phyloP scores from a whole-genome alignment of 352 stramenopile species.

The Globisporangium irregulare region DNA sequence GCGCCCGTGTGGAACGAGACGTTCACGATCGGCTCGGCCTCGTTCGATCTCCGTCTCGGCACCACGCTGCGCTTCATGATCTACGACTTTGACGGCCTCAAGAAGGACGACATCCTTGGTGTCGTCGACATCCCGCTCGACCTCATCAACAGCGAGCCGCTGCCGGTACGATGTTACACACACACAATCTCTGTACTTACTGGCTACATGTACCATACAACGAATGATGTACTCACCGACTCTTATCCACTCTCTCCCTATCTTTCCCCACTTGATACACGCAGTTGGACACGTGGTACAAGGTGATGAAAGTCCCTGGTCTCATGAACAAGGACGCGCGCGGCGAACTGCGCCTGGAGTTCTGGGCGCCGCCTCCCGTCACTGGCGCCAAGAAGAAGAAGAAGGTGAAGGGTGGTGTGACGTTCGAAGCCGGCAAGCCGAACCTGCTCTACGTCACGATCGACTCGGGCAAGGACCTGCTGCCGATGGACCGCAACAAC shows the following conservation, averaged over 20 bases:
- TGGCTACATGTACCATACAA: neutral
- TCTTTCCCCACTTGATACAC: neutral
- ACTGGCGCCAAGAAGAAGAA: conserved; percentile 8
- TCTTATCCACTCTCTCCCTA: neutral
- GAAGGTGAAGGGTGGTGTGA: neutral
- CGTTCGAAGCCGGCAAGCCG: conserved; percentile 21
- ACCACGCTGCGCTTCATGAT: conserved; percentile 61
- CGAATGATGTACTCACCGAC: neutral
- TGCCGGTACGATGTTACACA: conserved; percentile 11
- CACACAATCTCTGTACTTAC: neutral
- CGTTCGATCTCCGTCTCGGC: conserved; percentile 55
- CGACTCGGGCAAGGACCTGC: conserved; percentile 68
- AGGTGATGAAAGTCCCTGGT: conserved; percentile 37
- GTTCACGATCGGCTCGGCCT: conserved; percentile 40
- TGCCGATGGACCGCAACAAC: conserved; percentile 77
- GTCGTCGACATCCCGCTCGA: conserved; percentile 68
- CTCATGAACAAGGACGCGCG: conserved; percentile 54
- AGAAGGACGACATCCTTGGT: conserved; percentile 59
- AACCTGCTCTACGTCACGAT: conserved; percentile 74
- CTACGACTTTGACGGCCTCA: conserved; percentile 57
- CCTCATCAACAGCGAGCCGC: conserved; percentile 27
- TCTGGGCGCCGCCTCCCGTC: conserved; percentile 18
- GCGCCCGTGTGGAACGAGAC: conserved; percentile 46
- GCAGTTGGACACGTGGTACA: conserved; percentile 42
- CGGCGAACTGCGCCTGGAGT: conserved; percentile 52